Base-by-base conservation (phyloP, 345 rosid genomes). In the Eucalyptus caleyi region DNA sequence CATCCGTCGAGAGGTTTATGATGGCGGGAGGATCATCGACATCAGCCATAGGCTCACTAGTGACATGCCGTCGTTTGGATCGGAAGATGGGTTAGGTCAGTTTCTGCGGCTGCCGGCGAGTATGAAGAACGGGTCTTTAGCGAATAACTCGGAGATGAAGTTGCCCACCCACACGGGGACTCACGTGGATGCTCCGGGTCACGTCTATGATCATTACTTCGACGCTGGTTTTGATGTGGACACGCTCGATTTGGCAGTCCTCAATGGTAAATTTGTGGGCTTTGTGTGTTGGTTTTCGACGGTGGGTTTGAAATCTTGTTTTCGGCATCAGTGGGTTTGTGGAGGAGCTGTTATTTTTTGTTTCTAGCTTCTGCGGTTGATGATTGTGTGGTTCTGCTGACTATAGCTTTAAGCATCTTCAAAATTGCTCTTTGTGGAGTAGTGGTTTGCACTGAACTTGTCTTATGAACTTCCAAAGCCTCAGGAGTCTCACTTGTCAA, bases 181-280 rank as follows among this genome's bases (percentile, higher is more conserved):
- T 5, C 96, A 95, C 65, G 88, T 93, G 32, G 96, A 95, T 86
- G 92, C 95, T 10, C 96, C 96, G 4, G 93, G 94, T 21, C 96
- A 95, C 87, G 59, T 92, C 81, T 94, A 53, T 56, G 92, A 94
- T 85, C 67, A 89, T 5, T 95, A 95, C 85, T 93, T 89, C 27
- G 95, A 94, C n/a, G 93, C 93, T 42, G 95, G 95, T 7, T 93
- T 88, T n/a, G 94, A 95, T 86, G 92, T 91, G 24, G 90, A 93
- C 32, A 88, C 95, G 11, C 94, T 95, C 45, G 94, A 92, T 88
- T 88, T 95, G 90, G 91, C 92, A 45, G 91, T 89, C 77, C 87
- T 89, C 50, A 89, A 89, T 47, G 90, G 90, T 89, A 89, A 67
- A 80, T 24, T 62, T 8, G 65, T 54, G 34, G 81, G 81, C 44